phyloP scores from a whole-genome alignment of 305 asterid genomes.

The Solanum aculeatissimum region DNA sequence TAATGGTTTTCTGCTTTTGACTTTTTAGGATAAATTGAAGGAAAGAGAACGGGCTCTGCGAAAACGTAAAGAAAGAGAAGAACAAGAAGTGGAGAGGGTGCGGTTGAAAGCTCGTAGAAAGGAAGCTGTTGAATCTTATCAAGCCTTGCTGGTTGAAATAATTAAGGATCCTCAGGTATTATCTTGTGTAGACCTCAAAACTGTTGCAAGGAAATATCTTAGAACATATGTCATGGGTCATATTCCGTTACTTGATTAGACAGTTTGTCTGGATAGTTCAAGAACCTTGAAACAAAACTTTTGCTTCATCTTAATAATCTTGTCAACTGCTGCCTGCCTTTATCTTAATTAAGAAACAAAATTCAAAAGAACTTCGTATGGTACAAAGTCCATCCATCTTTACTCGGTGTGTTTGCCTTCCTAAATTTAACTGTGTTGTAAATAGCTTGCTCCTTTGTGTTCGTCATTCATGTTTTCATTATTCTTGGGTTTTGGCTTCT shows the following conservation, averaged over 20 bases:
- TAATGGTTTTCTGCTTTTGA: background rate
- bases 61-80: conserved; percentile 96
- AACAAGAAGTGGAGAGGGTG: conserved; percentile 98
- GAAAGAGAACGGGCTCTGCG: conserved; percentile 86
- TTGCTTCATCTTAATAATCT: background rate
- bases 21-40: conserved; percentile 73
- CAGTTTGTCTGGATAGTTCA: background rate
- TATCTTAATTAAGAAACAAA: background rate
- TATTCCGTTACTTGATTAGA: background rate
- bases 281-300: background rate
- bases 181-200: background rate
- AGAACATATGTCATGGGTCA: background rate
- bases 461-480: background rate
- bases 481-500: background rate
- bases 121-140: conserved; percentile 87
- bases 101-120: conserved; percentile 85
- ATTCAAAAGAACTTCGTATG: background rate
- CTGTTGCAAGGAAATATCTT: background rate
- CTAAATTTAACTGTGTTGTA: background rate
- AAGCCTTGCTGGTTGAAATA: conserved; percentile 83
- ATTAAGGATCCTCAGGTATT: conserved; percentile 94
- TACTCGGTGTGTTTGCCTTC: background rate
- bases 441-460: background rate
- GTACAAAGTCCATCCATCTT: background rate
- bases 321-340: background rate